Base-by-base conservation (phyloP, 495 filamentous ascomycete genomes). In the Endocarpon pusillum region DNA sequence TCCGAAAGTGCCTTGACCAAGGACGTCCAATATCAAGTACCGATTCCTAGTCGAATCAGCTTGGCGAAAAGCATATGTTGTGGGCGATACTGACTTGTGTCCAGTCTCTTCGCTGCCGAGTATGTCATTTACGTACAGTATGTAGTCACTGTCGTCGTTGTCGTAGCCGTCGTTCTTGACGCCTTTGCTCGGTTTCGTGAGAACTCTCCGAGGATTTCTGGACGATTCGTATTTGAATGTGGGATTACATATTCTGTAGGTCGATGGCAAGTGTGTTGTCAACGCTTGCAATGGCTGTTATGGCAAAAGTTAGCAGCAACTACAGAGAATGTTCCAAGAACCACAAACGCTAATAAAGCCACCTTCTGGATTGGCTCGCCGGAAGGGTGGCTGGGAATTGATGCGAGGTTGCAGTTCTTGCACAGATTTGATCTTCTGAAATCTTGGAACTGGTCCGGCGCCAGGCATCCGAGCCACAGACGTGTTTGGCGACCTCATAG, bases 161-260 rank as follows among this genome's bases (percentile, higher is more conserved):
- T 99, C 91, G 47, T 81, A 99, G 1, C 91, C 91, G 62, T 99
- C 91, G 51, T 99, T 99, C 67, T 99, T 99, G 18, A 80, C 72
- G 1, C 87, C 87, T 55, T 99, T 99, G 65, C 91, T 99, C 12
- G 91, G 91, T 52, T 99, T 99, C n/a, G 91, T 99, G 34, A 99
- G 62, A 21, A 99, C 91, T 43, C 91, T 71, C 26, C 91, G 77
- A 16, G 91, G 91, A 46, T 99, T 99, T 38, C 91, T 69, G n/a
- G 91, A 94, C 16, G 91, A 94, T 52, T 96, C 91, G 62, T 99
- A 99, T 64, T 94, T 94, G 66, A 99, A 99, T 36, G 66, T 71
- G 1, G 91, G 87, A 46, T 99, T 99, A 62, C 91, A 99, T 55
- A 99, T 96, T 35, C 89, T 75, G 54, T 99, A 99, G 2, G 91